Evolutionary conservation across 2,329 filamentous ascomycete species (phyloP), one percentile per base, ranked within the genome.

Genomic region (Emergomyces pasteurianus): DNA sequence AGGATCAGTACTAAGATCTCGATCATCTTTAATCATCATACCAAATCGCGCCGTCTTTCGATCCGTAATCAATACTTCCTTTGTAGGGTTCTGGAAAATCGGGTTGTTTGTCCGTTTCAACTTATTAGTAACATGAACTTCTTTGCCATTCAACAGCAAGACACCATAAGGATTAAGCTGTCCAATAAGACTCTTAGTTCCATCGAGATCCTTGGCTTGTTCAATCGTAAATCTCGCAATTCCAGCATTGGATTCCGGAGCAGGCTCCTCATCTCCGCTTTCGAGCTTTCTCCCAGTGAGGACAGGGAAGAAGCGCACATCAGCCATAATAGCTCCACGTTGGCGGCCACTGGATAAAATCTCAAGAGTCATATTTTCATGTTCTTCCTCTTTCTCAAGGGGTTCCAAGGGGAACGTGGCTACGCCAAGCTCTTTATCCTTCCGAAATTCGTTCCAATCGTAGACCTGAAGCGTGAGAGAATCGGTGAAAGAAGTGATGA

Each of bases 31-130:
- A 81, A 99, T 86, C 18, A 92, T 89, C 60, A 99, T 79, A 60
- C 92, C 95, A 58, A 99, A 81, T 72, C 90, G 94, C 61, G 94
- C 92, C 71, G 85, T 86, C 78, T 91, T 95, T 64, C 89, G 87
- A 72, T 99, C 92, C 0, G 92, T 96, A 71, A 99, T 92, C 63
- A 99, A 84, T 67, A 99, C 85, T 71, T 99, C 94, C 76, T 96
- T 96, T 67, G 86, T 88, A 7, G 89, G 89, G 71, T 97, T 88
- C 59, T 92, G 87, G 87, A 92, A 99, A 68, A 99, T 92, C 8
- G 94, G 94, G 68, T 96, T 94, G 77, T 99, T 99, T 63, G 91
- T 97, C 63, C 92, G 87, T 82, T 97, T 99, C 68, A 96, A 82
- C 74, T 92, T 95, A 76, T 91, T 90, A 59, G 92, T 95, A 61